A percentile compares a stretch with the other conserved stretches of the same genome.
Conservation (phyloP, 352 stramenopile genomes). For the Lagenidium giganteum region DNA sequence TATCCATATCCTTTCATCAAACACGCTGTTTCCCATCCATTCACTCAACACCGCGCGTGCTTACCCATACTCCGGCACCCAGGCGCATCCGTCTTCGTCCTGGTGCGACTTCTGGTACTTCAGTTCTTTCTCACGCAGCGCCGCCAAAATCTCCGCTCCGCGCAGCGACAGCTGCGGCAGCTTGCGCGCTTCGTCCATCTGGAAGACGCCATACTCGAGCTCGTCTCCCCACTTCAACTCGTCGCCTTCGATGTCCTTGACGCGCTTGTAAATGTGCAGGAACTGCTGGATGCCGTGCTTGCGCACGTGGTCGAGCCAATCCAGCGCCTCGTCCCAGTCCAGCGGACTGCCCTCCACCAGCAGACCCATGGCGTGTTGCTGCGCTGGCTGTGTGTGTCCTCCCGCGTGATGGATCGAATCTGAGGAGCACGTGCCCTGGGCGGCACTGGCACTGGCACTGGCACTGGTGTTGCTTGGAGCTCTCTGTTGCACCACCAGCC, state of each 20-base stretch:
- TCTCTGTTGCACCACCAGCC: no score
- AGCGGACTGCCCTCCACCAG: slow-evolving; percentile 93
- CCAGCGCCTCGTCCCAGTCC: slow-evolving; percentile 93
- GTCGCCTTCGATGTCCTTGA: slow-evolving; percentile 94
- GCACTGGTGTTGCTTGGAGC: no score
- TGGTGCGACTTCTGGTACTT: slow-evolving; percentile 28
- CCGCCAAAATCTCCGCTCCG: slow-evolving; percentile 92
- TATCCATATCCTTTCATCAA: no score
- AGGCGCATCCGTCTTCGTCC: slow-evolving; percentile 91
- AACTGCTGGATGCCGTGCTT: slow-evolving; percentile 96
- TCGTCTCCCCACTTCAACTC: slow-evolving; percentile 98
- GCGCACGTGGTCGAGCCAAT: slow-evolving; percentile 95
- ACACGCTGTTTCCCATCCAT: background rate
- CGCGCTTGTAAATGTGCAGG: slow-evolving; percentile 94
- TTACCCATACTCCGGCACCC: slow-evolving; percentile 99
- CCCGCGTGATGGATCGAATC: no score
- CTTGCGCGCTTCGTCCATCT: slow-evolving; percentile 85
- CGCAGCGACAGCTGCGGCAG: slow-evolving; percentile 89
- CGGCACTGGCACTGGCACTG: no score
- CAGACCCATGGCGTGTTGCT: slow-evolving; percentile 72
- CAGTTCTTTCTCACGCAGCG: slow-evolving; percentile 90
- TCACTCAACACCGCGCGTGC: background rate
- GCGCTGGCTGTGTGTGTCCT: no score
- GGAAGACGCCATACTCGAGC: slow-evolving; percentile 98
- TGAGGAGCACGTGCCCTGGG: no score